phyloP scores from a whole-genome alignment of 169 alveolate species.

The Plasmodium yoelii region DNA sequence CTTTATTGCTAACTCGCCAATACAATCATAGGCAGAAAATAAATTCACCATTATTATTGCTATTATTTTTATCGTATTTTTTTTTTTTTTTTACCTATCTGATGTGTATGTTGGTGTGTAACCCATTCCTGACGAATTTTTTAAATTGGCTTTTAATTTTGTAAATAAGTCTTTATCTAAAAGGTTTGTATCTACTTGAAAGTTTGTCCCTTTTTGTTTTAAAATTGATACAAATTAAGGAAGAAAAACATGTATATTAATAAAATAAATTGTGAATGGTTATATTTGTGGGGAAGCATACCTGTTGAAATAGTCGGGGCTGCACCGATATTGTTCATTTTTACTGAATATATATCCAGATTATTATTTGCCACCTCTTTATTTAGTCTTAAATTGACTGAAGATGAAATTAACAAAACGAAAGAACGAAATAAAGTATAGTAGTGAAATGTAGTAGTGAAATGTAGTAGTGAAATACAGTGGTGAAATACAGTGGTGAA shows the following conservation, averaged over 20 bases:
- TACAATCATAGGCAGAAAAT: no score
- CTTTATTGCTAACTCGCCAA: no score
- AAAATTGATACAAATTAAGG: background rate
- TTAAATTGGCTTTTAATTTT: slow-evolving; percentile 61
- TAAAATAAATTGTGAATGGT: background rate
- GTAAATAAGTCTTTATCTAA: slow-evolving; percentile 52
- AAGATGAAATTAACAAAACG: background rate
- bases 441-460: no score
- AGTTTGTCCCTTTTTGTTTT: slow-evolving; percentile 17
- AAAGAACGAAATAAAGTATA: background rate
- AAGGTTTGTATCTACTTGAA: slow-evolving; percentile 58
- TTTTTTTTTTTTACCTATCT: slow-evolving; percentile 32
- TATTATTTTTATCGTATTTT: background rate
- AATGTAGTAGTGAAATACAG: no score
- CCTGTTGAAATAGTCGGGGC: slow-evolving; percentile 52
- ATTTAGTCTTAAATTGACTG: slow-evolving; percentile 61
- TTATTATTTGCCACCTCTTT: slow-evolving; percentile 60
- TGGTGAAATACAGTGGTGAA: no score
- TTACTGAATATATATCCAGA: slow-evolving; percentile 32
- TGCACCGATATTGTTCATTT: slow-evolving; percentile 30
- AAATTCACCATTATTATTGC: no score
- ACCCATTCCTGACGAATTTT: slow-evolving; percentile 20
- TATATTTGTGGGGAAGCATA: background rate
- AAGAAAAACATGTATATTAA: background rate
- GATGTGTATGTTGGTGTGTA: slow-evolving; percentile 17